Base-by-base conservation (phyloP, 2,329 filamentous ascomycete species). In the Ambrosiella beaveri region DNA sequence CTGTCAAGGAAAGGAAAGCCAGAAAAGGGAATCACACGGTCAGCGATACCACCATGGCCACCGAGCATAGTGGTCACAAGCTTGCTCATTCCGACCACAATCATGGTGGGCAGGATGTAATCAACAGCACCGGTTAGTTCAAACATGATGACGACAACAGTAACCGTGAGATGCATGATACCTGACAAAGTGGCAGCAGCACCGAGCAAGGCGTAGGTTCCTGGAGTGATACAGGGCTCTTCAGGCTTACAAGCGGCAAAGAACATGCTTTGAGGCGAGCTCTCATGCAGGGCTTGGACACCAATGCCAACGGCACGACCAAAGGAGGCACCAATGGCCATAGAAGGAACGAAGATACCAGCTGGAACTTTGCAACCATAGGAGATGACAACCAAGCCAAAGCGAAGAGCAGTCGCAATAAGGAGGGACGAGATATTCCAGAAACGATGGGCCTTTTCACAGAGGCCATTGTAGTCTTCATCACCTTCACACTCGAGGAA, bases 121-220 rank as follows among this genome's bases (percentile, higher is more conserved):
- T 90, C 95, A 61, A 97, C 73, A 6, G 93, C 93, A n/a, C 93
- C 93, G 0, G 93, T 98, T 54, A 98, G 78, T 70, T 98, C 93
- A 66, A 97, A 97, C 93, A 98, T 97, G 69, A 98, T 98, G 65
- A 98, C 93, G 1, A 96, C 91, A 8, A 98, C 89, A 0, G 90
- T 94, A 13, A 98, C 83, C 0, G 91, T 96, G 62, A 98, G 86
- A 69, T 97, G 93, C 91, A 97, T 98, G 66, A 97, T 96, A 8
- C 93, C 93, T 68, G 86, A 91, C 27, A 98, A 75, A 0, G 93
- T 88, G 1, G 93, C 91, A 0, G 84, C 93, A 4, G 93, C 93
- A 47, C 93, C 93, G 0, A 98, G 76, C 64, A 98, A 95, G 6
- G 93, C 93, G 67, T 98, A 98, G 0, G 93, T 97, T 8, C 93